Evolutionary conservation across 2,329 filamentous ascomycete genomes (phyloP).

Genomic region (Penicillium hesseltinei): DNA sequence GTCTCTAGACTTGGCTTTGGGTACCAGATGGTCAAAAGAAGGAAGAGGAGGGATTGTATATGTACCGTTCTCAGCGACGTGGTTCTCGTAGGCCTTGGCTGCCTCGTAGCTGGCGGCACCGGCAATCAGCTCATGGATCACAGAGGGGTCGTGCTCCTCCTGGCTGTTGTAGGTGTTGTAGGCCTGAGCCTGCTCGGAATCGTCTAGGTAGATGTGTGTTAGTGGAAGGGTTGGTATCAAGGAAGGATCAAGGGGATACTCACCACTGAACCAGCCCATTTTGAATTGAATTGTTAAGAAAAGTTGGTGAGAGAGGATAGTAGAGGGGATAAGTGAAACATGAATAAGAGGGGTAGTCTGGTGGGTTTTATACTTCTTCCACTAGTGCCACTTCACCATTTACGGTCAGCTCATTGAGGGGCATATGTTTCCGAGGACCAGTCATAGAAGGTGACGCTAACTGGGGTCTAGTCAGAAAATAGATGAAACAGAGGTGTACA

Average conservation of each 20-base stretch:
- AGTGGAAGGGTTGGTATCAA: conserved; percentile 31
- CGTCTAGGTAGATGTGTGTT: conserved; percentile 18
- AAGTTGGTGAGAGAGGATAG: not conserved
- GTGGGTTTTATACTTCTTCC: not conserved
- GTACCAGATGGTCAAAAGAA: no score
- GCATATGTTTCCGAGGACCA: not conserved
- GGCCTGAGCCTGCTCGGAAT: conserved; percentile 53
- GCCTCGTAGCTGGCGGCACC: conserved; percentile 75
- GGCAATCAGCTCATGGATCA: conserved; percentile 72
- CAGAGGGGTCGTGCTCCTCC: conserved; percentile 56
- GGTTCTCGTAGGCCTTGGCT: conserved; percentile 76
- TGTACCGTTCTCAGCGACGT: conserved; percentile 66
- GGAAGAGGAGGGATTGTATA: not conserved
- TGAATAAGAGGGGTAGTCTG: not conserved
- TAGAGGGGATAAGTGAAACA: not conserved
- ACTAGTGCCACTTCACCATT: not conserved
- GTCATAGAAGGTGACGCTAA: not conserved
- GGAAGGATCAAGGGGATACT: conserved; percentile 37
- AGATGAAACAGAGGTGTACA: not conserved
- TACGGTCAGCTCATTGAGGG: conserved; percentile 1
- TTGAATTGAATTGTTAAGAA: conserved; percentile 8
- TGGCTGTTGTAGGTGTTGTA: conserved; percentile 30
- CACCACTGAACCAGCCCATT: conserved; percentile 28
- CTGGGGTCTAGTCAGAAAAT: not conserved
- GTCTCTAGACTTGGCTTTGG: no score